Base-by-base conservation (phyloP, 257 asterid species). In the Linaria vulgaris region DNA sequence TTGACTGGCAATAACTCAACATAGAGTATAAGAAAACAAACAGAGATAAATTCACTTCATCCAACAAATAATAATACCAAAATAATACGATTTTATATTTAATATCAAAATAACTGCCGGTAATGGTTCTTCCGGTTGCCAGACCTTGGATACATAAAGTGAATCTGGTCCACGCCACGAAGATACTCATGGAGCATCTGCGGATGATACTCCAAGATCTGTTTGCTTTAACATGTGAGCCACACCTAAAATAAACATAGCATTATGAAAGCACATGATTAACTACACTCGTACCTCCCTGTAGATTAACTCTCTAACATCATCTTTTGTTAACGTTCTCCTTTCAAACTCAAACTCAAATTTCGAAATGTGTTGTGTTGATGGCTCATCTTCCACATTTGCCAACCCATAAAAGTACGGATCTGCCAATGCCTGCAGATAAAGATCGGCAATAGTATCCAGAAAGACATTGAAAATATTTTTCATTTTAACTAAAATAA, bases 201-300 rank as follows among this genome's bases (percentile, higher is more conserved):
- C n/a, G 96, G 96, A 64, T 88, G 96, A 75, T 85, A 88, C 85
- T 88, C 96, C 83, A 85, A 79, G 61, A 88, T 88, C 96, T 88
- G 89, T 72, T 51, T 19, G 63, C 60, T 73, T 74, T 34, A 63
- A 48, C 74, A 31, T 55, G 69, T 72, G 71, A 80, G 80, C 63
- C 61, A 57, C 63, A 48, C 61, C 30, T 34, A 45, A 68, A 24
- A 69, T 21, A 74, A 55, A 24, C 14, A 39, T 23, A 53, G 17
- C 13, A 52, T 59, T 54, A 49, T 41, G 55, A 23, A 74, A 27
- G 20, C 37, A 64, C 30, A 69, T 19, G 20, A 56, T 4, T 52
- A 55, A n/a, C 25, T 39, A 48, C 3, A 9, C 49, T 54, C 50
- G 10, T 78, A 87, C 95, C 89, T 87, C 95, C 60, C 88, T 74